These are phyloP conservation scores for Xerocomellus dryophilus DNA, from an alignment of 768 basidiomycete species.

Conservation along the genomic window DNA sequence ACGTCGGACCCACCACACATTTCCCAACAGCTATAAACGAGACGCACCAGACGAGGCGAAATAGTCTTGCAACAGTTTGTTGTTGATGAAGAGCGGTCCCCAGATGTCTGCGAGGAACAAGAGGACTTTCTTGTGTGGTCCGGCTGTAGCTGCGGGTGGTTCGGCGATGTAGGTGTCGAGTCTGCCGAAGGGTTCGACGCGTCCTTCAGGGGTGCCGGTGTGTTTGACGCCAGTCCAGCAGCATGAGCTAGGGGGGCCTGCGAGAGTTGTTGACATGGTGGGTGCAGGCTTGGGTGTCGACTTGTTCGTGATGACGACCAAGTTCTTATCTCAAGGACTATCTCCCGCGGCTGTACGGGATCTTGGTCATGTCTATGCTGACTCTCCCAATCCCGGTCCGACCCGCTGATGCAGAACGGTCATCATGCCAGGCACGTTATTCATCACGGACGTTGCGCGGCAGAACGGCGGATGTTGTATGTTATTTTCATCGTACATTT, in stretches of 20 bases:
- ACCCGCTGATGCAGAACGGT: too few species aligned
- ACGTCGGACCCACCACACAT: background rate
- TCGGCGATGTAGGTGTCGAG: constrained; percentile 55
- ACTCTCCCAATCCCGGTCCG: too few species aligned
- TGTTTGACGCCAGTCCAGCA: constrained; percentile 53
- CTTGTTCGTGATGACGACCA: too few species aligned
- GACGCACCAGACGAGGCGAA: constrained; percentile 55
- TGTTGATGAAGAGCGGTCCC: constrained; percentile 53
- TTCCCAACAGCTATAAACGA: background rate
- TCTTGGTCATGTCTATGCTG: too few species aligned
- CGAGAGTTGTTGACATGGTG: constrained; percentile 32
- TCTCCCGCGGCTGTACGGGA: too few species aligned
- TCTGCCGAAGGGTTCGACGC: constrained; percentile 41
- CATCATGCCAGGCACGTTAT: too few species aligned
- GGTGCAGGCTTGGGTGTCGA: too few species aligned
- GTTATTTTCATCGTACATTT: constrained; percentile 19
- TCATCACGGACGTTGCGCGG: too few species aligned
- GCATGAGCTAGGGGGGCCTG: constrained; percentile 43
- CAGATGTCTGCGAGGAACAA: constrained; percentile 58
- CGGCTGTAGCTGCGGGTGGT: constrained; percentile 30
- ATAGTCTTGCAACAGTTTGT: constrained; percentile 57
- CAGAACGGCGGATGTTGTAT: too few species aligned
- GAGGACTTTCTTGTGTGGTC: constrained; percentile 42
- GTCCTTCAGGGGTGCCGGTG: constrained; percentile 45
- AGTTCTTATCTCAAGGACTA: too few species aligned